Conservation (phyloP, 2,329 filamentous ascomycete genomes). For the Colletotrichum nymphaeae region DNA sequence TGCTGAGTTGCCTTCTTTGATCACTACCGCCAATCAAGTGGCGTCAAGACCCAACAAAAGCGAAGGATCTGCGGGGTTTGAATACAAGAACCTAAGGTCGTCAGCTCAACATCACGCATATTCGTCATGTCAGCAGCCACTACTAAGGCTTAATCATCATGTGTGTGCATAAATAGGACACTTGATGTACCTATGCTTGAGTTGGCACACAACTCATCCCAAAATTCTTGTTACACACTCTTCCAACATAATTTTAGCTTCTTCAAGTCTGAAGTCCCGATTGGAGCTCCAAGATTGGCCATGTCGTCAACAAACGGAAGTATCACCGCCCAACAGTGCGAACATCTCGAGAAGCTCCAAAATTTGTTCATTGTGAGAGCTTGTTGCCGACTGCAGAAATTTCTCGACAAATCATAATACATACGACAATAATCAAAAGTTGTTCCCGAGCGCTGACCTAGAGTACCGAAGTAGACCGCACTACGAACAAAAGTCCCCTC, state of each 20-base stretch:
- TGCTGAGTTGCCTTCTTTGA: neutral
- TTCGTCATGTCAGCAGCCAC: no score
- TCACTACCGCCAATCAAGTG: neutral
- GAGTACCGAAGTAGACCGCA: neutral
- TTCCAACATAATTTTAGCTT: no score
- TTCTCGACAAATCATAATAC: rapidly evolving
- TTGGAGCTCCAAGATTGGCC: neutral
- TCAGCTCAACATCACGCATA: no score
- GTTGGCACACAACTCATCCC: no score
- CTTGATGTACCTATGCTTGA: no score
- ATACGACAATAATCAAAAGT: neutral
- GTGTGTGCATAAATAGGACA: no score
- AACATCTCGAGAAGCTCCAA: neutral
- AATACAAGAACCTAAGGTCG: no score
- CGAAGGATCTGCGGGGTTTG: no score
- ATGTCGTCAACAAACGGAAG: neutral
- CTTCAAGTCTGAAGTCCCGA: no score
- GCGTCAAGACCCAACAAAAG: neutral
- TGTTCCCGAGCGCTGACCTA: neutral
- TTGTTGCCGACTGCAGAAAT: neutral
- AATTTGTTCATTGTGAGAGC: neutral
- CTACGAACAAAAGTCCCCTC: neutral
- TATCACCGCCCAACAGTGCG: neutral
- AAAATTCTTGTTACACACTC: no score
- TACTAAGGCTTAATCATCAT: no score